Conservation (phyloP, 768 basidiomycete species). For the Neoboletus subvelutipes region DNA sequence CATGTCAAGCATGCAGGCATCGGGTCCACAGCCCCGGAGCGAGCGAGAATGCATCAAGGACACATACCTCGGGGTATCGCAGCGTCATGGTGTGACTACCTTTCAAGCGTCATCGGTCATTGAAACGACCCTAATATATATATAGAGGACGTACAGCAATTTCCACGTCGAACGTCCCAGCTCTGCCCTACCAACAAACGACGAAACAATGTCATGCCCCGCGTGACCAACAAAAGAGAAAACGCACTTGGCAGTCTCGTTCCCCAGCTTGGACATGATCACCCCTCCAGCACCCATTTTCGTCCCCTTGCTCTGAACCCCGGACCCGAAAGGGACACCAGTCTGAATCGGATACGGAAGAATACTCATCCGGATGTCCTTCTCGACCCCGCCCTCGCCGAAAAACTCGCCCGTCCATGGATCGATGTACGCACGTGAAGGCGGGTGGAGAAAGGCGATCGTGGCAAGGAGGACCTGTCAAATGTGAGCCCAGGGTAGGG, state of each 20-base stretch:
- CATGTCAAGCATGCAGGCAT: not conserved
- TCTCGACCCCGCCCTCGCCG: slow-evolving; percentile 56
- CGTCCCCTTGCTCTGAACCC: not conserved
- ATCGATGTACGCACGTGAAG: slow-evolving; percentile 64
- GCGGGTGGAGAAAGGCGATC: slow-evolving; percentile 67
- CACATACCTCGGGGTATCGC: slow-evolving; percentile 78
- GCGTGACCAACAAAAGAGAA: not conserved
- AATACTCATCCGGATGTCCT: slow-evolving; percentile 22
- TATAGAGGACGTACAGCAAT: slow-evolving; percentile 57
- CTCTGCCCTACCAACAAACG: slow-evolving; percentile 59
- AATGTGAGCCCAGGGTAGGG: not conserved
- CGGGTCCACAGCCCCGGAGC: too few relatives aligned
- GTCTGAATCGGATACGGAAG: slow-evolving; percentile 17
- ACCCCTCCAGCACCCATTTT: slow-evolving; percentile 46
- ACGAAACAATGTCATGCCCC: not conserved
- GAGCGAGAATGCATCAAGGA: not conserved
- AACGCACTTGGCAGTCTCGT: slow-evolving; percentile 87
- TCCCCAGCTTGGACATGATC: slow-evolving; percentile 90
- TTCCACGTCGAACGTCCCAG: slow-evolving; percentile 92
- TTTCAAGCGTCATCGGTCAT: not conserved
- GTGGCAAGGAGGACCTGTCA: slow-evolving; percentile 58
- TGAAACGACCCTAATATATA: not conserved
- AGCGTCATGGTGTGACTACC: slow-evolving; percentile 90
- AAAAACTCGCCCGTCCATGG: slow-evolving; percentile 71
- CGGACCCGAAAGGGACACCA: not conserved